phyloP scores from a whole-genome alignment of 2,329 filamentous ascomycete species.

The Scytalidium lignicola region DNA sequence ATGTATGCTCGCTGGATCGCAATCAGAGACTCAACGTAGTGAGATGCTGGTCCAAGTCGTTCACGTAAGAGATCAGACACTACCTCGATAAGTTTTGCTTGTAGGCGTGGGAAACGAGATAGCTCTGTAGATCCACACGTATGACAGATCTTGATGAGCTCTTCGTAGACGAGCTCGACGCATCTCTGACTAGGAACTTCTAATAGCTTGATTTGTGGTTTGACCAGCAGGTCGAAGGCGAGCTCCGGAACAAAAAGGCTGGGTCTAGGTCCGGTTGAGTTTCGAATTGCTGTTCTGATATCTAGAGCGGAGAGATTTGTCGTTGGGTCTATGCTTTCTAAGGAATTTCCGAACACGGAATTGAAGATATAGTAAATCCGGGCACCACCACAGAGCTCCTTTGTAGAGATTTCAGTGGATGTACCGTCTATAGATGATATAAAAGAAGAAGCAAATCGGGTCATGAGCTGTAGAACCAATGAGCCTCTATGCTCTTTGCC shows the following conservation, averaged over 20 bases:
- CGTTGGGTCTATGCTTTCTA: slow-evolving; percentile 94
- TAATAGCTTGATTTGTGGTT: slow-evolving; percentile 95
- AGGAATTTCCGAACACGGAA: slow-evolving; percentile 74
- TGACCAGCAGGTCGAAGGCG: slow-evolving; percentile 94
- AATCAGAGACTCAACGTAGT: slow-evolving; percentile 93
- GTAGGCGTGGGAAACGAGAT: slow-evolving; percentile 82
- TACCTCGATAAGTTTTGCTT: slow-evolving; percentile 96
- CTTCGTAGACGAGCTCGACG: slow-evolving; percentile 96
- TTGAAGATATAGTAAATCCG: slow-evolving; percentile 31
- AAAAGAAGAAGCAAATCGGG: slow-evolving; percentile 93
- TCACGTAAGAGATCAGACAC: slow-evolving; percentile 94
- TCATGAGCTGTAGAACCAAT: slow-evolving; percentile 95
- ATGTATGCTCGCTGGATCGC: slow-evolving; percentile 98
- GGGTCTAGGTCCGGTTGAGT: slow-evolving; percentile 91
- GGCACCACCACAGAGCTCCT: slow-evolving; percentile 45
- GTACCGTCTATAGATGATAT: slow-evolving; percentile 98
- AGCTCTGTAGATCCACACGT: slow-evolving; percentile 96
- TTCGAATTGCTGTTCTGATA: slow-evolving; percentile 94
- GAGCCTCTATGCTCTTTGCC: slow-evolving; percentile 96
- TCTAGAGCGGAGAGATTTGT: slow-evolving; percentile 91
- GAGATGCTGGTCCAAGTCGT: slow-evolving; percentile 80
- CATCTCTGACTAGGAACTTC: slow-evolving; percentile 94
- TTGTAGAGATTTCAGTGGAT: slow-evolving; percentile 96
- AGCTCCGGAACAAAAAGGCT: slow-evolving; percentile 97
- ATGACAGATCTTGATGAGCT: slow-evolving; percentile 98